Percentiles rank a stretch among this genome's conserved stretches.
These are phyloP conservation scores for Talaromyces amestolkiae DNA, from an alignment of 2,329 filamentous ascomycete species.

Conservation along the genomic window DNA sequence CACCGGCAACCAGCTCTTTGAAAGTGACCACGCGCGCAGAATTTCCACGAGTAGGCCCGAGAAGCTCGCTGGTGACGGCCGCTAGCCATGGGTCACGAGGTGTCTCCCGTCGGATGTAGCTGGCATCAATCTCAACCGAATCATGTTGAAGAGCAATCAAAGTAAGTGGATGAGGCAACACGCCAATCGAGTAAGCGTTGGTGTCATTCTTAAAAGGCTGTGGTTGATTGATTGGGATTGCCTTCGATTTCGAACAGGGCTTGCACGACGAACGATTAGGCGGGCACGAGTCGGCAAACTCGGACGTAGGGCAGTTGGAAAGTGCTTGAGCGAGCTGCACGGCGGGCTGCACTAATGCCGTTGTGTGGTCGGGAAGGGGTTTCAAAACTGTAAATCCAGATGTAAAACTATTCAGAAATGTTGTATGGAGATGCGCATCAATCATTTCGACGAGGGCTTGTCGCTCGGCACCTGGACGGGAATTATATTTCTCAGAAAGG, in stretches of 20 bases:
- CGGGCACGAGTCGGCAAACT: slow-evolving; percentile 74
- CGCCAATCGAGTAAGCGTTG: slow-evolving; percentile 74
- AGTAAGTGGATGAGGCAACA: slow-evolving; percentile 89
- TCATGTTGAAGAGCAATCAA: slow-evolving; percentile 64
- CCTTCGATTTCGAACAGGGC: slow-evolving; percentile 65
- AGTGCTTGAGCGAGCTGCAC: slow-evolving; percentile 72
- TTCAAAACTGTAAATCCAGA: slow-evolving; percentile 78
- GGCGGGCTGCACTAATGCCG: slow-evolving; percentile 67
- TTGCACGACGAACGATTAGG: slow-evolving; percentile 74
- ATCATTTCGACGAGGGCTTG: slow-evolving; percentile 69
- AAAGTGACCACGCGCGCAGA: slow-evolving; percentile 67
- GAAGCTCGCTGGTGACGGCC: slow-evolving; percentile 66
- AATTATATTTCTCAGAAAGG: slow-evolving; percentile 61
- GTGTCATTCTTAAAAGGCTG: slow-evolving; percentile 69
- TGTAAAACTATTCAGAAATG: slow-evolving; percentile 77
- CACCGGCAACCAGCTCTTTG: slow-evolving; percentile 76
- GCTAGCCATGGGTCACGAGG: slow-evolving; percentile 76
- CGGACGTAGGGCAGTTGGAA: slow-evolving; percentile 69
- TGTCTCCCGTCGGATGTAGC: slow-evolving; percentile 66
- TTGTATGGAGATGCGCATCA: slow-evolving; percentile 78
- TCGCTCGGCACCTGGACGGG: slow-evolving; percentile 60
- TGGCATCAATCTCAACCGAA: slow-evolving; percentile 58
- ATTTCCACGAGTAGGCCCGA: slow-evolving; percentile 62
- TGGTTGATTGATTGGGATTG: slow-evolving; percentile 66
- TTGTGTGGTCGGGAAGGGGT: slow-evolving; percentile 72